phyloP scores from a whole-genome alignment of 768 basidiomycete species.

The Lactarius akahatsu region DNA sequence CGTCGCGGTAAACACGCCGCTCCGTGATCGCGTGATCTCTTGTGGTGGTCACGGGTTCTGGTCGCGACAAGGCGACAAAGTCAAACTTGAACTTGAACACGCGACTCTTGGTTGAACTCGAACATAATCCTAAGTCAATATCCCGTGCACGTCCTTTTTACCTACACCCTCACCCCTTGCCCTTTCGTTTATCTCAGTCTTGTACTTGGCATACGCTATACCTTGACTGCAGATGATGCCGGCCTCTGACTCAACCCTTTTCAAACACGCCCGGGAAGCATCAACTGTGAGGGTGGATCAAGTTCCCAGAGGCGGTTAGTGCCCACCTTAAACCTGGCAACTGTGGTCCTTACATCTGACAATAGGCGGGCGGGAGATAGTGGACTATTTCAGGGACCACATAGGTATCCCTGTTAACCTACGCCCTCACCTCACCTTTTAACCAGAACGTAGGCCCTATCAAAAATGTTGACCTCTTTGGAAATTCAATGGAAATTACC shows the following conservation, averaged over 20 bases:
- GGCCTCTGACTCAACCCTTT: slow-evolving; percentile 14
- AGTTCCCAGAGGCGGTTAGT: slow-evolving; percentile 25
- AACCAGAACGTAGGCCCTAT: slow-evolving; percentile 17
- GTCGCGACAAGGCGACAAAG: slow-evolving; percentile 9
- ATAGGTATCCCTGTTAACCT: slow-evolving; percentile 45
- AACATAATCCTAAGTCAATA: neutral
- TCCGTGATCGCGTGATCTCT: slow-evolving; percentile 13
- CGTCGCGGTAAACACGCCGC: neutral
- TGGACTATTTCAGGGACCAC: slow-evolving; percentile 55
- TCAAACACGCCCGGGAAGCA: slow-evolving; percentile 22
- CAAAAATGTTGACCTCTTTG: slow-evolving; percentile 19
- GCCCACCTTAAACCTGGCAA: neutral
- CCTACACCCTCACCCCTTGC: neutral
- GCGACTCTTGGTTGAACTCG: slow-evolving; percentile 3
- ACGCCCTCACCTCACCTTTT: slow-evolving; percentile 10
- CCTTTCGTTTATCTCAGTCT: neutral
- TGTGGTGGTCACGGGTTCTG: slow-evolving; percentile 12
- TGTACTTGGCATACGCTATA: neutral
- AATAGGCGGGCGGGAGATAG: slow-evolving; percentile 48
- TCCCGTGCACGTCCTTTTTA: neutral
- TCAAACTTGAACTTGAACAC: slow-evolving; percentile 2
- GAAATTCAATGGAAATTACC: slow-evolving; percentile 47
- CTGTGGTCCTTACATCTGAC: neutral
- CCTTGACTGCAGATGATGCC: slow-evolving; percentile 5
- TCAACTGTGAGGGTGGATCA: slow-evolving; percentile 28